Evolutionary conservation across 23 red algal genomes (phyloP), one percentile per base, ranked within the genome.

Genomic region (Gracilaria gracilis): DNA sequence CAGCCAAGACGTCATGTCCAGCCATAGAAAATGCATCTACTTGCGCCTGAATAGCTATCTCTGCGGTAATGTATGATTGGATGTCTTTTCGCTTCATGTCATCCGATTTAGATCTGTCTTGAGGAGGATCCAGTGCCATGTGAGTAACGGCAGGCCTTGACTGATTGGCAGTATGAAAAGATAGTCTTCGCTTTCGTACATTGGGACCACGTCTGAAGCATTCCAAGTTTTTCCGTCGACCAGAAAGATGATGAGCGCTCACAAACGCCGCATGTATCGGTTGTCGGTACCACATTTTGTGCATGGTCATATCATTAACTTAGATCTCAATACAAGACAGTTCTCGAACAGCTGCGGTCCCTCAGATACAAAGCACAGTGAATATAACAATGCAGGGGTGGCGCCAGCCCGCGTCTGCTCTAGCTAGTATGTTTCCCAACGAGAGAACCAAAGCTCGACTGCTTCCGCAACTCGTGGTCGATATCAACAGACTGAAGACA

Each of bases 11-110:
- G 34, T 77, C 42, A 77, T 51, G 6, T 28, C 21, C 72, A 77
- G 72, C 42, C 39, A 77, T 9, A 17, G 72, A 46, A 77, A 77
- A 49, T 31, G 72, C 72, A 48, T 50, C 42, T 37, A 25, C 11
- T 33, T 49, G 38, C 24, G 72, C 72, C 17, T 77, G 14, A 46
- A 49, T 46, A 46, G 40, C 72, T 25, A 77, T 21, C 42, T 77
- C 72, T 27, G 72, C 42, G 1, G 72, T 77, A 4, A 77, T 1
- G 20, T 49, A 77, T 31, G 72, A 36, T 0, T 37, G 4, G 27
- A 37, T 0, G 17, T 69, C 64, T 34, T 69, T 37, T 11, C 37
- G 64, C 33, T 69, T 69, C 64, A 37, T 69, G 64, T 69, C 14
- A 33, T 65, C 61, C 25, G 25, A 33, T 29, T 24, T 19, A 69